phyloP scores from a whole-genome alignment of 1,284 basidiomycete genomes.

The Chalciporus sp. region DNA sequence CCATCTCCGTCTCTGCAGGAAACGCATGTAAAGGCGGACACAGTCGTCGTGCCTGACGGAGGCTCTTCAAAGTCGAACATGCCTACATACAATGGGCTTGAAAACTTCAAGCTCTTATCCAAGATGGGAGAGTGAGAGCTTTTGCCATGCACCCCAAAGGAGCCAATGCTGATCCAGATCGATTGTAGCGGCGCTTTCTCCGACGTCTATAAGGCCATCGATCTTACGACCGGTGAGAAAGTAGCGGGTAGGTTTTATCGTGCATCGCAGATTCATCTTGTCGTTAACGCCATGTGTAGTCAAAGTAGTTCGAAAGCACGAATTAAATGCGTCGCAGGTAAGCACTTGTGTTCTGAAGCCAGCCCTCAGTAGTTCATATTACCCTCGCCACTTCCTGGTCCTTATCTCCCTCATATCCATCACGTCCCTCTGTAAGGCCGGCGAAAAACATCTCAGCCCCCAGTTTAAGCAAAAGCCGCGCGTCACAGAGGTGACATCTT shows the following conservation, averaged over 20 bases:
- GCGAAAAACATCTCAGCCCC: conserved; percentile 89
- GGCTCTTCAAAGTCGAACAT: conserved; percentile 74
- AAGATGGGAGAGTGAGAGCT: conserved; percentile 94
- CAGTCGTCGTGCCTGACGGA: conserved; percentile 75
- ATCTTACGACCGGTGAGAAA: conserved; percentile 75
- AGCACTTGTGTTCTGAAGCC: conserved; percentile 41
- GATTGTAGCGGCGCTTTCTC: conserved; percentile 89
- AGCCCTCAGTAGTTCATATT: conserved; percentile 37
- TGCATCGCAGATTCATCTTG: conserved; percentile 1
- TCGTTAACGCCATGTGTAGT: conserved; percentile 48
- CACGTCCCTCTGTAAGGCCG: conserved; percentile 60
- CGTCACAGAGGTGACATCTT: conserved; percentile 86
- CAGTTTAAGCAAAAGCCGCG: conserved; percentile 96
- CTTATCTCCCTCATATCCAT: conserved; percentile 18
- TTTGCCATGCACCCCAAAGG: neutral
- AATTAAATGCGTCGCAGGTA: conserved; percentile 94
- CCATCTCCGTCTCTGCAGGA: conserved; percentile 29
- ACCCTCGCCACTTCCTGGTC: conserved; percentile 17
- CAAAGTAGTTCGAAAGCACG: conserved; percentile 97
- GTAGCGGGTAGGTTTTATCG: conserved; percentile 72
- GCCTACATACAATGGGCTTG: conserved; percentile 84
- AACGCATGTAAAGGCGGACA: conserved; percentile 61
- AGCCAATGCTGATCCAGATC: conserved; percentile 8
- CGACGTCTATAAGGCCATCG: conserved; percentile 94
- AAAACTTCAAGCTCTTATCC: conserved; percentile 78